Evolutionary conservation across 345 rosid genomes (phyloP).

Genomic region (Geranium brycei): DNA sequence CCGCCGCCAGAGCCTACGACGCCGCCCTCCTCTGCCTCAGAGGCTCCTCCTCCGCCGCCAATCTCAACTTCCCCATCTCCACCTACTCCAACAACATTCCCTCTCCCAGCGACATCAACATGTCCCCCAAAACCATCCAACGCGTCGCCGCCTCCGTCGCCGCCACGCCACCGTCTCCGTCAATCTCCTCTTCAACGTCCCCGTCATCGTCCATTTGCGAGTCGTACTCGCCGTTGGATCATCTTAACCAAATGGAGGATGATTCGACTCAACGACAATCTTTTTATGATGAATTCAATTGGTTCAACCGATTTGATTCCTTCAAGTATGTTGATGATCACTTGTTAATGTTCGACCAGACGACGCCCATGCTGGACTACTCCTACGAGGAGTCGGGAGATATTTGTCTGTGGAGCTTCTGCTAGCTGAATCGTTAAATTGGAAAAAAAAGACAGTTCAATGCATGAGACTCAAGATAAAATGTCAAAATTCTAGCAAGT

Average conservation of each 20-base stretch:
- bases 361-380: slow-evolving; percentile 25
- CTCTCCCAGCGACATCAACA: slow-evolving; percentile 1
- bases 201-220: slow-evolving; percentile 28
- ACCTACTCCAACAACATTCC: background rate
- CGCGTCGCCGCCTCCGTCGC: slow-evolving; percentile 46
- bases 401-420: slow-evolving; percentile 69
- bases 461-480: no score
- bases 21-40: slow-evolving; percentile 88
- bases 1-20: slow-evolving; percentile 96
- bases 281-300: no score
- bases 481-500: no score
- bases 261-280: background rate
- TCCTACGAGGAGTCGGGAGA: slow-evolving; percentile 43
- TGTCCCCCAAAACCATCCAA: slow-evolving; percentile 83
- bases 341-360: slow-evolving; percentile 16
- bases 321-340: slow-evolving; percentile 32
- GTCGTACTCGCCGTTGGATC: slow-evolving; percentile 32
- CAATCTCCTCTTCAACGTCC: slow-evolving; percentile 13
- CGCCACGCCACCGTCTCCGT: slow-evolving; percentile 12
- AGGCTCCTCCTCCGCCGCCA: slow-evolving; percentile 43
- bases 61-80: slow-evolving; percentile 58
- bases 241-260: slow-evolving; percentile 2
- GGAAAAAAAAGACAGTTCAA: no score
- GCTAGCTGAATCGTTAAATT: slow-evolving; percentile 5
- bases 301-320: background rate